Base-by-base conservation (phyloP, 768 basidiomycete species). In the Suillus bovinus region DNA sequence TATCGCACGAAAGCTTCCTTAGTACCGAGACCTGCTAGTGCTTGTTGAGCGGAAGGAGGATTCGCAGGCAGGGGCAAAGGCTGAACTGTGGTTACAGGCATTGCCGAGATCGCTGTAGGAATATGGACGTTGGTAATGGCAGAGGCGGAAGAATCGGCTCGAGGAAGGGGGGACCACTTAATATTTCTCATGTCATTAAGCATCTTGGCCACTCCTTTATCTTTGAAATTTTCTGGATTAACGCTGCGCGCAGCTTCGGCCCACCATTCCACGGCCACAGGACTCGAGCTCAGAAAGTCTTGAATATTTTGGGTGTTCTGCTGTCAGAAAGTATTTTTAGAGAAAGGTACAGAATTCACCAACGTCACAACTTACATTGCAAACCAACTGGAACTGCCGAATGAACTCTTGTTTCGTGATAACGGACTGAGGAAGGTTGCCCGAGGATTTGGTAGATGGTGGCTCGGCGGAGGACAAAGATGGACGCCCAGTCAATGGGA, bases 371-470 rank as follows among this genome's bases (percentile, higher is more conserved):
- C 72, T 5, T 56, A 74, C 73, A 47, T 65, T 59, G 9, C 66
- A 55, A 16, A 65, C 68, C 1, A 7, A 22, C 41, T 70, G 74
- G 36, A 74, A 76, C 31, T 44, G 46, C 22, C 61, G 63, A 31
- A 66, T 55, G 29, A 74, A 74, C 17, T 20, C 60, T 14, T 63
- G 69, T 55, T 64, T 64, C 53, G 65, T 63, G 13, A 20, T 17
- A 20, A 9, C 39, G 31, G 24, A 29, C 17, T 57, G 20, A 1
- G 54, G 5, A 36, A 20, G 14, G 36, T 24, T 24, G 22, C 54
- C 17, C 1, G 36, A 39, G 24, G 24, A 39, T 56, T 56, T 41
- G 38, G 22, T 27, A 11, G 27, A 3, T 3, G 20, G 36, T 20
- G 17, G 10, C 27, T 39, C 38, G 8, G 24, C 27, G 16, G 54